Conservation (phyloP, 768 basidiomycete genomes). For the Hericium alpestre region DNA sequence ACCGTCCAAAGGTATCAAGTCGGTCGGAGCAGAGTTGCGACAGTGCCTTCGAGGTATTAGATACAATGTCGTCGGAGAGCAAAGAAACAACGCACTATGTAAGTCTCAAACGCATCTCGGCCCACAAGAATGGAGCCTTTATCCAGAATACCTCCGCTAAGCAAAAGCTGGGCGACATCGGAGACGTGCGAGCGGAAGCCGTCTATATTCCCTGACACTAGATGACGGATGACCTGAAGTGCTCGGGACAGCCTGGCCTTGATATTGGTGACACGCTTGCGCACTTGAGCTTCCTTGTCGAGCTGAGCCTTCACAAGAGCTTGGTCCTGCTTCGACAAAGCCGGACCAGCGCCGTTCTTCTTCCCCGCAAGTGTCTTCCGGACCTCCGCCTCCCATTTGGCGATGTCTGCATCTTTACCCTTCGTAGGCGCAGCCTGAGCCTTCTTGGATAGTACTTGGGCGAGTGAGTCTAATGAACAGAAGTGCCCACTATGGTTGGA, state of each 20-base stretch:
- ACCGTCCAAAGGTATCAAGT: slow-evolving; percentile 53
- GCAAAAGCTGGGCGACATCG: slow-evolving; percentile 44
- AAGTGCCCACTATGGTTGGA: not conserved
- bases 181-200: slow-evolving; percentile 50
- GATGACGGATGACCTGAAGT: slow-evolving; percentile 53
- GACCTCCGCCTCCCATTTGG: slow-evolving; percentile 94
- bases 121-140: slow-evolving; percentile 56
- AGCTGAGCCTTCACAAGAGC: slow-evolving; percentile 78
- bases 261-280: slow-evolving; percentile 45
- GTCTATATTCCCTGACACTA: slow-evolving; percentile 41
- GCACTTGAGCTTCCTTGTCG: slow-evolving; percentile 62
- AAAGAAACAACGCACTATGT: slow-evolving; percentile 45
- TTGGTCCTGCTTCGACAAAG: slow-evolving; percentile 76
- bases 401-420: slow-evolving; percentile 81
- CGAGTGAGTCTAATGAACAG: not conserved
- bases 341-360: slow-evolving; percentile 40
- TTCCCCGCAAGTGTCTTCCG: slow-evolving; percentile 76
- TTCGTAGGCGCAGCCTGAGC: slow-evolving; percentile 44
- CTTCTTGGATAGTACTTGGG: slow-evolving; percentile 43
- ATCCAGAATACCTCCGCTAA: slow-evolving; percentile 50
- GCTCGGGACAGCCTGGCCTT: slow-evolving; percentile 54
- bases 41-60: slow-evolving; percentile 37
- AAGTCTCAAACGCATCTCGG: slow-evolving; percentile 56
- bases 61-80: not conserved
- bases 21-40: slow-evolving; percentile 66